Conservation (phyloP, 208 protist species). For the Wallacemonas collosoma region DNA sequence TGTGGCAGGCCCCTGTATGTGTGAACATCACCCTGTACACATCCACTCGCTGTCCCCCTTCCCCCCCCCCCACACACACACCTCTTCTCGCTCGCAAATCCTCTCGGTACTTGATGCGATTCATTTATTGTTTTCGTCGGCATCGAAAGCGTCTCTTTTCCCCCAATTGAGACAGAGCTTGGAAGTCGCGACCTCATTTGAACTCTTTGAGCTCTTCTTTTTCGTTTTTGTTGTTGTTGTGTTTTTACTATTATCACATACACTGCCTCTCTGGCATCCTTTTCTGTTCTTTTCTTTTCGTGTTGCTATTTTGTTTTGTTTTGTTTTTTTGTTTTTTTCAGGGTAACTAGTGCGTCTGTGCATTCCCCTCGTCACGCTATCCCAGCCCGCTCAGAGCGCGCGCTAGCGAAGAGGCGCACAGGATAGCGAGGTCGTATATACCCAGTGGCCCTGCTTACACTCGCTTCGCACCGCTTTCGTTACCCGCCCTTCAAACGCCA, state of each 20-base stretch:
- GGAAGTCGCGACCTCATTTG: background rate
- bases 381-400: background rate
- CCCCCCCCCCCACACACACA: too few relatives aligned
- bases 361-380: background rate
- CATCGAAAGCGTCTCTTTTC: background rate
- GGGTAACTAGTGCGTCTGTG: background rate
- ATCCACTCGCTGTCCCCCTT: too few relatives aligned
- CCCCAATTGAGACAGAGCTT: background rate
- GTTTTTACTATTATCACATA: slow-evolving; percentile 10
- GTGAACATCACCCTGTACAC: too few relatives aligned
- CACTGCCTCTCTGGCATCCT: background rate
- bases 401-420: background rate
- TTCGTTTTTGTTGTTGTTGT: slow-evolving; percentile 7
- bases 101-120: too few relatives aligned
- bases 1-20: too few relatives aligned
- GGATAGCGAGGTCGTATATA: too few relatives aligned
- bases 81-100: too few relatives aligned
- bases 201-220: background rate
- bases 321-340: slow-evolving; percentile 15
- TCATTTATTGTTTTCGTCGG: too few relatives aligned
- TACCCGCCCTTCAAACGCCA: too few relatives aligned
- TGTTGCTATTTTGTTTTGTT: background rate
- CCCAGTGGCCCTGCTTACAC: background rate
- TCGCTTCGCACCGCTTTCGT: slow-evolving; percentile 1
- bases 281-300: slow-evolving; percentile 7